phyloP scores from a whole-genome alignment of 2,329 filamentous ascomycete species.

The Ophiocordyceps unilateralis region DNA sequence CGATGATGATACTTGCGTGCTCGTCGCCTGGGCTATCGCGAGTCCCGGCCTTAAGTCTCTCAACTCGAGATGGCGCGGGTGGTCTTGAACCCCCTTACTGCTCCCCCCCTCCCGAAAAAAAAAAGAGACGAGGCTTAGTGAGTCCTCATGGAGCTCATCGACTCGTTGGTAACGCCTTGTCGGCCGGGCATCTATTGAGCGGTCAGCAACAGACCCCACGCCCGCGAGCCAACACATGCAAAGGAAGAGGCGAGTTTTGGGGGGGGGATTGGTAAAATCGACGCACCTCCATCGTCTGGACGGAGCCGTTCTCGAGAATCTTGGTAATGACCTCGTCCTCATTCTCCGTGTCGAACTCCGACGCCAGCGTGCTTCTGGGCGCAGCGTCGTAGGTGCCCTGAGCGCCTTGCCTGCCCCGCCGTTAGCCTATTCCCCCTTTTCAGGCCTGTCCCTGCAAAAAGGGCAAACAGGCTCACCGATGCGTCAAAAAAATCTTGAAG shows the following conservation, averaged over 20 bases:
- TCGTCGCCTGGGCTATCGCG: too few relatives aligned
- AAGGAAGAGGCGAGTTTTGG: not conserved
- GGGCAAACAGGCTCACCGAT: constrained; percentile 47
- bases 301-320: constrained; percentile 61
- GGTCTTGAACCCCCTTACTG: not conserved
- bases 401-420: constrained; percentile 51
- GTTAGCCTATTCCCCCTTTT: too few relatives aligned
- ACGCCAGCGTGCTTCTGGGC: constrained; percentile 57
- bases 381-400: constrained; percentile 67
- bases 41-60: too few relatives aligned
- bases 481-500: constrained; percentile 80
- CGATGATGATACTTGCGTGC: too few relatives aligned
- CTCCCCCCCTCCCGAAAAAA: not conserved
- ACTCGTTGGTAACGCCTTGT: constrained; percentile 35
- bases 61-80: too few relatives aligned
- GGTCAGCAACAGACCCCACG: not conserved
- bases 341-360: constrained; percentile 69
- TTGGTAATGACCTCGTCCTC: constrained; percentile 67
- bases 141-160: constrained; percentile 23
- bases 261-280: too few relatives aligned
- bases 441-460: too few relatives aligned
- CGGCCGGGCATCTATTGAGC: constrained; percentile 30
- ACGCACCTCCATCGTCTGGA: constrained; percentile 42
- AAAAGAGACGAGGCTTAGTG: constrained; percentile 14
- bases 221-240: not conserved